Percentiles rank a stretch among this genome's conserved stretches.
phyloP scores from a whole-genome alignment of 345 rosid genomes.

The Eucalyptus pauciflora region DNA sequence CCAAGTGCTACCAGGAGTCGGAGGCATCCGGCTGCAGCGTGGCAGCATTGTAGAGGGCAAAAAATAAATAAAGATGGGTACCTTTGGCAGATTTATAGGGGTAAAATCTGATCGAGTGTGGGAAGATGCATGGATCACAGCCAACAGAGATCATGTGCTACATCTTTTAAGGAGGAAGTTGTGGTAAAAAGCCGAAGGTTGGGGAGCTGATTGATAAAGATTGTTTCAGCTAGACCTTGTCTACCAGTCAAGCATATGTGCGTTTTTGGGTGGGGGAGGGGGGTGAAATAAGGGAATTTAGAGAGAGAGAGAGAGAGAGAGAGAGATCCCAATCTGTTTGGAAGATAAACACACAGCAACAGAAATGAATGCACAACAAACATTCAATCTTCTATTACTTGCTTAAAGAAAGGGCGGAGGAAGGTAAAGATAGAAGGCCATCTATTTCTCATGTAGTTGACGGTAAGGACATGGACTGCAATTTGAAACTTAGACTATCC shows the following conservation, averaged over 20 bases:
- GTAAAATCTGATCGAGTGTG: not conserved
- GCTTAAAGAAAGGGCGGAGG: not conserved
- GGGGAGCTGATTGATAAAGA: not conserved
- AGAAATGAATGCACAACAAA: not conserved
- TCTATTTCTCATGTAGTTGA: not conserved
- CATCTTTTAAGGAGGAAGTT: not conserved
- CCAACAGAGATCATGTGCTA: not conserved
- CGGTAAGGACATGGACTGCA: not conserved
- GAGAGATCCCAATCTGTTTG: not conserved
- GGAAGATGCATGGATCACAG: not conserved
- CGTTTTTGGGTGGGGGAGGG: no score
- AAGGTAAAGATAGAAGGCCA: not conserved
- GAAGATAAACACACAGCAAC: not conserved
- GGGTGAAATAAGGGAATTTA: no score
- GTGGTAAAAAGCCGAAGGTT: not conserved
- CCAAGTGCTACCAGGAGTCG: not conserved
- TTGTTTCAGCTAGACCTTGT: not conserved
- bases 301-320: not conserved
- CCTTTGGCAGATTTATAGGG: not conserved
- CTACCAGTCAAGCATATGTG: not conserved
- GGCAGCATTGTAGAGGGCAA: not conserved
- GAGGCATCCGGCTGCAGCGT: not conserved
- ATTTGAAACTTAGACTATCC: not conserved
- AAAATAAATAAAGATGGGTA: not conserved
- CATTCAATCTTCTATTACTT: not conserved